phyloP scores from a whole-genome alignment of 2,329 filamentous ascomycete species.

The Paraphaeosphaeria sporulosa region DNA sequence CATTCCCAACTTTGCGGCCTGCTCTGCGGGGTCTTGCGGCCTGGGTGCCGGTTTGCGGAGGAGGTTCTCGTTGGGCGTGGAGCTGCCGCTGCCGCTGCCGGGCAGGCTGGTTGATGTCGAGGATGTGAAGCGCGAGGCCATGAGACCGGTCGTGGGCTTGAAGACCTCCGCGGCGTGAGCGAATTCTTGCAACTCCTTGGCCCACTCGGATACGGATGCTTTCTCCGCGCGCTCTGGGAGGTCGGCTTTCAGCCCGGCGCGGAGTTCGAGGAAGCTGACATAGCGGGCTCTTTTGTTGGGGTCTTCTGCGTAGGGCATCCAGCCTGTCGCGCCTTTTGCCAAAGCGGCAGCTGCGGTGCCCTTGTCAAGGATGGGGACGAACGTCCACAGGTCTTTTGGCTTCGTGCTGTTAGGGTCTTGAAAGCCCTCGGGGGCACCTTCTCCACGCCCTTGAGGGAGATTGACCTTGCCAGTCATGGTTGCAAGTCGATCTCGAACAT shows the following conservation, averaged over 20 bases:
- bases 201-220: slow-evolving; percentile 74
- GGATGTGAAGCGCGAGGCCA: slow-evolving; percentile 91
- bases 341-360: slow-evolving; percentile 55
- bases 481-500: slow-evolving; percentile 78
- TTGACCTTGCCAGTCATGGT: slow-evolving; percentile 76
- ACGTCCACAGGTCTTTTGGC: slow-evolving; percentile 60
- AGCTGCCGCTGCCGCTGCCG: slow-evolving; percentile 27
- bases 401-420: slow-evolving; percentile 69
- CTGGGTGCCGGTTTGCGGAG: slow-evolving; percentile 63
- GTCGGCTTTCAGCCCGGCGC: slow-evolving; percentile 65
- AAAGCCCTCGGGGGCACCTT: slow-evolving; percentile 72
- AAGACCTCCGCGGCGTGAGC: slow-evolving; percentile 78
- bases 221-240: slow-evolving; percentile 64
- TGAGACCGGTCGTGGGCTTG: slow-evolving; percentile 87
- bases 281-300: slow-evolving; percentile 82
- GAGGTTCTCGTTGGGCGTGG: slow-evolving; percentile 38
- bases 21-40: slow-evolving; percentile 78
- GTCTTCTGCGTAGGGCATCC: slow-evolving; percentile 86
- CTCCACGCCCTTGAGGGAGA: slow-evolving; percentile 78
- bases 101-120: slow-evolving; percentile 50
- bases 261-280: slow-evolving; percentile 78
- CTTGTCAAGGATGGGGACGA: slow-evolving; percentile 54
- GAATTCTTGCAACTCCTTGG: slow-evolving; percentile 82
- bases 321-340: slow-evolving; percentile 63
- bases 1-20: slow-evolving; percentile 90